Percentiles rank a stretch among this genome's conserved stretches.
Evolutionary conservation across 306 rosid genomes (phyloP).

Genomic region (Boehmeria nivea): DNA sequence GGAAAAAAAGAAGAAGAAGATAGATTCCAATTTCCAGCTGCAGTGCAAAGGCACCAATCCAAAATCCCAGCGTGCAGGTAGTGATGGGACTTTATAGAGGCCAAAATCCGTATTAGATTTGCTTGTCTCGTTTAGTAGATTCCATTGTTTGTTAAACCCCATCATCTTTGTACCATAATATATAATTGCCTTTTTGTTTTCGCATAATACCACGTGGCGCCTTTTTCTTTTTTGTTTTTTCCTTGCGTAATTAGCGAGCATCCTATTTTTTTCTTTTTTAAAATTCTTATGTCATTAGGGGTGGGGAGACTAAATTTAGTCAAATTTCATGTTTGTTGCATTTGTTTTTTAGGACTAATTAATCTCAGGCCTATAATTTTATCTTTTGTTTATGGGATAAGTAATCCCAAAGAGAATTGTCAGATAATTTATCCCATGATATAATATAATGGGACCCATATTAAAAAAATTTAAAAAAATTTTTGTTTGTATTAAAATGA

Average conservation of each 20-base stretch:
- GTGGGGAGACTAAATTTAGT: too few relatives aligned
- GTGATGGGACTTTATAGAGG: too few relatives aligned
- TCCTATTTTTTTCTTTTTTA: not conserved
- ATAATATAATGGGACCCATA: too few relatives aligned
- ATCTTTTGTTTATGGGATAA: too few relatives aligned
- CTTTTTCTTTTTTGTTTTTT: not conserved
- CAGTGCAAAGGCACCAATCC: not conserved
- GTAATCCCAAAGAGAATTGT: too few relatives aligned
- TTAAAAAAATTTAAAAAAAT: too few relatives aligned
- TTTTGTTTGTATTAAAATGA: too few relatives aligned
- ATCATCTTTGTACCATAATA: not conserved
- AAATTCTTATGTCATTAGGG: too few relatives aligned
- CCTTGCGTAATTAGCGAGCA: not conserved
- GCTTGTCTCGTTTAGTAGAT: constrained; percentile 10
- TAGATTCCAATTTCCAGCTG: not conserved
- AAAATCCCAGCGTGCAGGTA: constrained; percentile 3
- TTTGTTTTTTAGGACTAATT: too few relatives aligned
- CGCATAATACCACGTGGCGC: not conserved
- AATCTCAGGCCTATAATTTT: too few relatives aligned
- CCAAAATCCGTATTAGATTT: constrained; percentile 1
- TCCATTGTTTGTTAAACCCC: not conserved
- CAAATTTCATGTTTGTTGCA: too few relatives aligned
- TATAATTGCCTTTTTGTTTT: not conserved
- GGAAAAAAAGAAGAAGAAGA: not conserved
- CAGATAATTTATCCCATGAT: too few relatives aligned